These are phyloP conservation scores for Psilocybe tampanensis DNA, from an alignment of 768 basidiomycete species.

Conservation along the genomic window DNA sequence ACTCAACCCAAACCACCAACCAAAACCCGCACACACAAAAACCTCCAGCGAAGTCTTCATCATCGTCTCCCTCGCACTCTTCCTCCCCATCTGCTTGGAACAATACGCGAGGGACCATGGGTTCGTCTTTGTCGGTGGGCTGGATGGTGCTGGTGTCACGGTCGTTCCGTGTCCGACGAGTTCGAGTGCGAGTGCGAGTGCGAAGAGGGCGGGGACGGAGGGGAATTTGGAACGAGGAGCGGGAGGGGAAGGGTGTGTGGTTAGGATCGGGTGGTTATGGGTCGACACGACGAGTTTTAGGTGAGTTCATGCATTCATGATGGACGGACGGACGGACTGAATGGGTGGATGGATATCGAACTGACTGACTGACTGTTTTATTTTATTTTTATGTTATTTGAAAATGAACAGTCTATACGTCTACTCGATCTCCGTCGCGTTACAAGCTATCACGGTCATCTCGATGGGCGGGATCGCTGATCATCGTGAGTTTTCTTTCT, in stretches of 20 bases:
- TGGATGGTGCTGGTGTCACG: slow-evolving; percentile 72
- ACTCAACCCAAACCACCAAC: no score
- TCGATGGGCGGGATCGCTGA: slow-evolving; percentile 94
- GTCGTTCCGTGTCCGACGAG: slow-evolving; percentile 53
- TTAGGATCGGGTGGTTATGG: slow-evolving; percentile 83
- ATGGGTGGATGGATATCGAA: no score
- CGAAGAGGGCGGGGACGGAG: slow-evolving; percentile 16
- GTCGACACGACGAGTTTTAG: slow-evolving; percentile 93
- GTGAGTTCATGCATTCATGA: slow-evolving; percentile 41
- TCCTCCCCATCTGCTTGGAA: slow-evolving; percentile 81
- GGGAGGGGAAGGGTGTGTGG: slow-evolving; percentile 66
- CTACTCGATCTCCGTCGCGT: slow-evolving; percentile 83
- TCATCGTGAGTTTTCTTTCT: slow-evolving; percentile 66
- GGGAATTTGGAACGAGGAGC: slow-evolving; percentile 35
- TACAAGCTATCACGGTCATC: slow-evolving; percentile 94
- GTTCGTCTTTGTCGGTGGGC: no score
- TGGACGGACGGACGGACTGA: no score
- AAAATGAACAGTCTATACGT: slow-evolving; percentile 82
- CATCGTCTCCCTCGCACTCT: slow-evolving; percentile 78
- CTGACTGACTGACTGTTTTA: no score
- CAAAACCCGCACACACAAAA: no score
- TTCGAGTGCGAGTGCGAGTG: slow-evolving; percentile 7
- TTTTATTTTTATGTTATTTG: no score
- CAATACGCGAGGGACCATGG: slow-evolving; percentile 93
- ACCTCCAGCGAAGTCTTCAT: slow-evolving; percentile 82